A percentile compares a stretch with the other conserved stretches of the same genome.
Conservation (phyloP, 495 filamentous ascomycete species). For the Neurospora sublineolata region DNA sequence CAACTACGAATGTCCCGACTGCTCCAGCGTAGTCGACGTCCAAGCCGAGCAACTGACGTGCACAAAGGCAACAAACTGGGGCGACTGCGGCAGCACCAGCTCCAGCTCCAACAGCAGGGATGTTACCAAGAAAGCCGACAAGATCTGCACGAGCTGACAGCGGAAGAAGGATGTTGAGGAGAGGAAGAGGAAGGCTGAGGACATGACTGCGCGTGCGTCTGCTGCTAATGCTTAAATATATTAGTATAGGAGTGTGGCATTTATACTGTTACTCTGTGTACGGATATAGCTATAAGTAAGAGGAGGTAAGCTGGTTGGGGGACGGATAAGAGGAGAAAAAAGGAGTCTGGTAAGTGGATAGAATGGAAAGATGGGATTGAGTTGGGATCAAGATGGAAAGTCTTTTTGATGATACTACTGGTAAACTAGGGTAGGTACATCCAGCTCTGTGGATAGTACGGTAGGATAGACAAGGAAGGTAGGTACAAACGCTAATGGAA, state of each 20-base stretch:
- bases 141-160: background rate
- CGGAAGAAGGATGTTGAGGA: background rate
- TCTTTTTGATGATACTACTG: background rate
- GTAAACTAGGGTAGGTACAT: background rate
- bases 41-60: background rate
- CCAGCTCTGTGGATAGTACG: background rate
- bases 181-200: background rate
- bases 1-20: background rate
- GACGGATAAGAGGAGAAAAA: background rate
- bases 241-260: background rate
- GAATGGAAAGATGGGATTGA: background rate
- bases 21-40: background rate
- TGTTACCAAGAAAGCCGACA: background rate
- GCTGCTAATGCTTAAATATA: background rate
- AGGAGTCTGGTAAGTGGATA: background rate
- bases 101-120: background rate
- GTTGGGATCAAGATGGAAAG: slow-evolving; percentile 1
- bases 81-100: background rate
- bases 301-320: background rate
- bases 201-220: background rate
- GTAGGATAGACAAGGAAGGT: background rate
- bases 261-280: background rate
- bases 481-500: background rate
- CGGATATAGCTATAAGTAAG: background rate
- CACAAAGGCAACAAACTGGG: background rate